A percentile compares a stretch with the other conserved stretches of the same genome.
Conservation (phyloP, 257 asterid species). For the Dorcoceras hygrometricum region DNA sequence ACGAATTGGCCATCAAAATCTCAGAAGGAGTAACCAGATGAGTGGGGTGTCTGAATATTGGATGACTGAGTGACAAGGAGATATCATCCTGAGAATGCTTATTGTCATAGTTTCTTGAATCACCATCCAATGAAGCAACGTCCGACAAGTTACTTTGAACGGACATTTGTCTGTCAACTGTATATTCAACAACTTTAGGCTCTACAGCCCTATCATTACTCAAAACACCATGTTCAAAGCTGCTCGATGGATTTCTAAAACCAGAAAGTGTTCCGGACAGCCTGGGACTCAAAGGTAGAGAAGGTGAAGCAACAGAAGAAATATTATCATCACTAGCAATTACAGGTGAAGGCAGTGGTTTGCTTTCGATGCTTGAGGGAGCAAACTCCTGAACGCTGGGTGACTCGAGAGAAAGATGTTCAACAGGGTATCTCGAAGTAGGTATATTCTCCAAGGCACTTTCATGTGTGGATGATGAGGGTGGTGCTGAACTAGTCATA, state of each 20-base stretch:
- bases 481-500: constrained; percentile 54
- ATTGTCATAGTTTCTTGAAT: constrained; percentile 46
- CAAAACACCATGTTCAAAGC: constrained; percentile 50
- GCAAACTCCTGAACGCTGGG: constrained; percentile 42
- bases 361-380: constrained; percentile 48
- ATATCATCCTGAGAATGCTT: constrained; percentile 56
- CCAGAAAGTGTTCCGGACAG: constrained; percentile 66
- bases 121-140: constrained; percentile 56
- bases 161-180: constrained; percentile 64
- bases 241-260: constrained; percentile 54
- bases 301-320: constrained; percentile 53
- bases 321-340: constrained; percentile 41
- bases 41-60: constrained; percentile 88
- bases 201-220: constrained; percentile 45
- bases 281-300: constrained; percentile 77
- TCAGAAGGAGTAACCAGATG: constrained; percentile 97
- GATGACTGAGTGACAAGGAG: constrained; percentile 50
- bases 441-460: constrained; percentile 49
- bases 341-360: constrained; percentile 34
- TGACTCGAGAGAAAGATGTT: constrained; percentile 43
- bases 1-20: constrained; percentile 76
- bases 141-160: constrained; percentile 50
- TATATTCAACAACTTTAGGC: constrained; percentile 52
- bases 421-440: constrained; percentile 37
- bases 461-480: constrained; percentile 47